A percentile compares a stretch with the other conserved stretches of the same genome.
Conservation (phyloP, 371 early-diverging fungal species). For the Apophysomyces ossiformis region DNA sequence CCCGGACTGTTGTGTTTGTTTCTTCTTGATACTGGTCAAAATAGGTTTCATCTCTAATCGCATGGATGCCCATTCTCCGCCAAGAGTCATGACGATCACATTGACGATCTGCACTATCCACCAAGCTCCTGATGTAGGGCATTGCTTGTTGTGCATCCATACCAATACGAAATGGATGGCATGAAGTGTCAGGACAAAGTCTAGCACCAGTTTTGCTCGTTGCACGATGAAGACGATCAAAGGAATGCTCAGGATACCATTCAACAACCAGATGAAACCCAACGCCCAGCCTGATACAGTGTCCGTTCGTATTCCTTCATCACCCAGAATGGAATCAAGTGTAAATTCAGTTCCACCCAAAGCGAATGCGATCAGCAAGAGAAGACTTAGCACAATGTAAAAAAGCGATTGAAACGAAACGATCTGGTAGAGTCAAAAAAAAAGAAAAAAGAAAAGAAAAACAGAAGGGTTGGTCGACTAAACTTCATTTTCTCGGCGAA, state of each 20-base stretch:
- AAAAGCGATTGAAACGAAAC: constrained; percentile 63
- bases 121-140: constrained; percentile 72
- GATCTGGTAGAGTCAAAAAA: constrained; percentile 39
- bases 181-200: constrained; percentile 80
- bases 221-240: constrained; percentile 73
- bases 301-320: constrained; percentile 66
- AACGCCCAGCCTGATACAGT: constrained; percentile 79
- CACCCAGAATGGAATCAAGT: constrained; percentile 69
- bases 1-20: constrained; percentile 12
- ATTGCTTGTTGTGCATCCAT: constrained; percentile 58
- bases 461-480: background rate
- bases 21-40: constrained; percentile 39
- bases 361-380: constrained; percentile 57
- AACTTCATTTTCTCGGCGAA: background rate
- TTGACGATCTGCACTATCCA: constrained; percentile 66
- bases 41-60: constrained; percentile 85
- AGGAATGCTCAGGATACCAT: constrained; percentile 55
- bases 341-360: constrained; percentile 70
- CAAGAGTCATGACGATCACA: constrained; percentile 68
- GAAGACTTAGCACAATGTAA: constrained; percentile 64
- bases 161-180: constrained; percentile 69
- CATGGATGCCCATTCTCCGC: constrained; percentile 86
- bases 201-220: constrained; percentile 79
- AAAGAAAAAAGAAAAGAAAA: background rate
- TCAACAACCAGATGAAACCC: constrained; percentile 67